These are phyloP conservation scores for Mrakia gelida DNA, from an alignment of 768 basidiomycete genomes.

Conservation along the genomic window DNA sequence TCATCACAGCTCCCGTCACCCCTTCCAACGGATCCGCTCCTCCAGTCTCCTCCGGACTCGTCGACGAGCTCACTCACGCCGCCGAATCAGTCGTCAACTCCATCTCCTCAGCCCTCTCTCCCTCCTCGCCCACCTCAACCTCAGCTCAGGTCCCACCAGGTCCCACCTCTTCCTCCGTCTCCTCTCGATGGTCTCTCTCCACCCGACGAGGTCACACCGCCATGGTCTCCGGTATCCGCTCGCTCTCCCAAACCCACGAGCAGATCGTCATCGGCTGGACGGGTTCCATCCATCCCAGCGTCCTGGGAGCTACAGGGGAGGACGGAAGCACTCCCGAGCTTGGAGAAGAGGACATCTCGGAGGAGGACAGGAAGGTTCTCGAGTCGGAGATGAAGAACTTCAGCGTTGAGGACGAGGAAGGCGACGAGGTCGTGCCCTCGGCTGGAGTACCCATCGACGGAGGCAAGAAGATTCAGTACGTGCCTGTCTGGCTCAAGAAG, in stretches of 20 bases:
- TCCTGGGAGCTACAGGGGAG: conserved; percentile 48
- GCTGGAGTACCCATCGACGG: conserved; percentile 35
- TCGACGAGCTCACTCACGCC: conserved; percentile 1
- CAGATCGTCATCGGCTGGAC: conserved; percentile 93
- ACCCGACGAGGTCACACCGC: conserved; percentile 86
- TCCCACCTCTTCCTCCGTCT: background rate
- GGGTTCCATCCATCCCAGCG: conserved; percentile 62
- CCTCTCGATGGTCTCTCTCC: conserved; percentile 63
- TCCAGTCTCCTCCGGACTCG: background rate
- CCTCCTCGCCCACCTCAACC: background rate
- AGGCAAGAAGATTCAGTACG: conserved; percentile 61
- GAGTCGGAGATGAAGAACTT: conserved; percentile 63
- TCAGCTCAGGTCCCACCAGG: background rate
- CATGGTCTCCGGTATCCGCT: conserved; percentile 88
- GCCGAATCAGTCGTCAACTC: conserved; percentile 2
- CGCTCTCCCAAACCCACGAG: conserved; percentile 74
- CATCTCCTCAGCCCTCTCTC: conserved; percentile 2
- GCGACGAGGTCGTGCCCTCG: conserved; percentile 43
- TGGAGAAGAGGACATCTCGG: conserved; percentile 49
- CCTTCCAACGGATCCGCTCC: background rate
- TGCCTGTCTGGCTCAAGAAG: conserved; percentile 88
- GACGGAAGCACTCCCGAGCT: conserved; percentile 36
- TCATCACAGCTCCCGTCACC: conserved; percentile 2
- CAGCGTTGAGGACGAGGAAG: conserved; percentile 53
- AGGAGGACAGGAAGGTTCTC: conserved; percentile 62